Evolutionary conservation across 306 rosid genomes (phyloP).

Genomic region (Cercis canadensis): DNA sequence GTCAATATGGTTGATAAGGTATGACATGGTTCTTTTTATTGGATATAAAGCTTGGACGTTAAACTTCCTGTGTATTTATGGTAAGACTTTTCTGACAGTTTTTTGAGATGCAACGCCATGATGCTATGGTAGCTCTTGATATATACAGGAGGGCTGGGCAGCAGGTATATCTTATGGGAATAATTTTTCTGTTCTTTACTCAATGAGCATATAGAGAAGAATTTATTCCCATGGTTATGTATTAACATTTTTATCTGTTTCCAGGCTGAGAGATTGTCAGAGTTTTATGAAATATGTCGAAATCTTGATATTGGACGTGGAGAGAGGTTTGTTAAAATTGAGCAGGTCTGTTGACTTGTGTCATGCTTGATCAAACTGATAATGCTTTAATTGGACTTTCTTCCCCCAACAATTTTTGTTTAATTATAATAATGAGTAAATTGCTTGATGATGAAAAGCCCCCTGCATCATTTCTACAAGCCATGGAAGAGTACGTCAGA

Average conservation of each 20-base stretch:
- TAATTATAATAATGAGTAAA: conserved; percentile 34
- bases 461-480: conserved; percentile 92
- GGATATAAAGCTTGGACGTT: conserved; percentile 38
- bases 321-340: conserved; percentile 86
- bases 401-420: neutral
- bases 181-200: conserved; percentile 10
- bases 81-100: conserved; percentile 62
- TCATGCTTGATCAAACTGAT: conserved; percentile 31
- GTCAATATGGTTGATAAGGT: conserved; percentile 98
- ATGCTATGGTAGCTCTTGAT: conserved; percentile 89
- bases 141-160: conserved; percentile 91
- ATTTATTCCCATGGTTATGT: conserved; percentile 19
- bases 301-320: conserved; percentile 92
- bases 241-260: conserved; percentile 25
- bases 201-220: neutral
- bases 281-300: conserved; percentile 92
- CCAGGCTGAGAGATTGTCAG: conserved; percentile 95
- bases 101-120: conserved; percentile 93
- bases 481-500: conserved; percentile 97
- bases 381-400: neutral
- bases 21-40: conserved; percentile 41
- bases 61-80: conserved; percentile 36
- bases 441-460: conserved; percentile 63
- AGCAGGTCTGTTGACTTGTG: conserved; percentile 70
- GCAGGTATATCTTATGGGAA: conserved; percentile 68